Percentiles rank a stretch among this genome's conserved stretches.
phyloP scores from a whole-genome alignment of 2,329 filamentous ascomycete genomes.

The Orbilia javanica region DNA sequence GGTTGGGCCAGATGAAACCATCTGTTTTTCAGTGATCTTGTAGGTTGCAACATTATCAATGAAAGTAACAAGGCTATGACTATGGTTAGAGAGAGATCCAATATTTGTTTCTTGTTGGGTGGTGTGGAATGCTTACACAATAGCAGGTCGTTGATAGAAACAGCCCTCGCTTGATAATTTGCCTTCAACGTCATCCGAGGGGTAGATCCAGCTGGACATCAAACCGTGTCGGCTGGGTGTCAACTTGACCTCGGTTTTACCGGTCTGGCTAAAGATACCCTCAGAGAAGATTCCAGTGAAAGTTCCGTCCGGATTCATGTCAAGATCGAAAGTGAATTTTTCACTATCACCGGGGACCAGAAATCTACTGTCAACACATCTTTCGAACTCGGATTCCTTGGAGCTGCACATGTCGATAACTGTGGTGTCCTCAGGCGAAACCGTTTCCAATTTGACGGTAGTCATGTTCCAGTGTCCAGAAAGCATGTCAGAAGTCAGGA shows the following conservation, averaged over 20 bases:
- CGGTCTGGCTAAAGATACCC: slow-evolving; percentile 39
- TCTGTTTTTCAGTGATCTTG: slow-evolving; percentile 52
- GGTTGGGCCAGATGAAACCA: slow-evolving; percentile 32
- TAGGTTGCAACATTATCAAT: slow-evolving; percentile 34
- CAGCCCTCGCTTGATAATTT: slow-evolving; percentile 40
- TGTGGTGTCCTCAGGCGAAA: slow-evolving; percentile 25
- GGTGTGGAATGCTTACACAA: slow-evolving; percentile 31
- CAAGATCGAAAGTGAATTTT: slow-evolving; percentile 42
- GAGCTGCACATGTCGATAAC: slow-evolving; percentile 42
- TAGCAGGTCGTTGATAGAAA: slow-evolving; percentile 29
- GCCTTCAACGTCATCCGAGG: slow-evolving; percentile 29
- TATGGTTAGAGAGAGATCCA: slow-evolving; percentile 3
- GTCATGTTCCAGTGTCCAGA: slow-evolving; percentile 49
- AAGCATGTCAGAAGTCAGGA: slow-evolving; percentile 25
- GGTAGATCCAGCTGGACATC: slow-evolving; percentile 44
- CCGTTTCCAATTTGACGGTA: slow-evolving; percentile 19
- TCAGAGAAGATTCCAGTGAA: slow-evolving; percentile 44
- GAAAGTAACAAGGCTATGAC: slow-evolving; percentile 34
- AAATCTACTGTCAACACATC: slow-evolving; percentile 52
- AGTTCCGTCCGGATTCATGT: slow-evolving; percentile 35
- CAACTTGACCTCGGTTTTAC: slow-evolving; percentile 30
- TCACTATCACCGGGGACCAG: slow-evolving; percentile 19
- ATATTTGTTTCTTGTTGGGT: background rate
- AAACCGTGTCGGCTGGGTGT: slow-evolving; percentile 37
- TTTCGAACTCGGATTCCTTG: slow-evolving; percentile 44